These are phyloP conservation scores for Mycena kentingensis DNA, from an alignment of 768 basidiomycete species.

Conservation along the genomic window DNA sequence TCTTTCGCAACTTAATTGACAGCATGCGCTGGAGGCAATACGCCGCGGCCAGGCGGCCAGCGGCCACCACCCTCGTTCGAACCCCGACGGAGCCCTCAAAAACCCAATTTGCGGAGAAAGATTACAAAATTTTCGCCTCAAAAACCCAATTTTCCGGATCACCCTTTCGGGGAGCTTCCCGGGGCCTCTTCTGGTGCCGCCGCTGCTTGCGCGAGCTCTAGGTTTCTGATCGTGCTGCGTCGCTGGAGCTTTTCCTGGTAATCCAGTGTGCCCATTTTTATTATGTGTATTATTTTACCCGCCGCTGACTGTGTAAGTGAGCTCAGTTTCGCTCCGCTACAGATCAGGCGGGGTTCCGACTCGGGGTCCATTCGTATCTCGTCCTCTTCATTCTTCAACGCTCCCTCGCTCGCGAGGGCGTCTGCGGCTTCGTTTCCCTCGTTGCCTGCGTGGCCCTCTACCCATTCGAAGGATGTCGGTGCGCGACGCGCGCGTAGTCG, in stretches of 20 bases:
- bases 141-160: too few species aligned
- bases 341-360: neutral
- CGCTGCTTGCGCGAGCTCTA: conserved; percentile 9
- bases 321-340: neutral
- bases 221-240: neutral
- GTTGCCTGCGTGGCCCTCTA: conserved; percentile 19
- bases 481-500: conserved; percentile 10
- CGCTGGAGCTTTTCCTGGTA: neutral
- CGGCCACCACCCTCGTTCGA: too few species aligned
- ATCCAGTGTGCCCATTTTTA: neutral
- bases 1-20: too few species aligned
- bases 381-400: neutral
- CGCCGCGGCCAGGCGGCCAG: too few species aligned
- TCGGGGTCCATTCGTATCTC: neutral
- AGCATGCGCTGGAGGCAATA: too few species aligned
- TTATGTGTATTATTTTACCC: neutral
- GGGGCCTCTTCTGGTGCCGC: neutral
- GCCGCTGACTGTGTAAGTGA: neutral
- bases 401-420: conserved; percentile 8
- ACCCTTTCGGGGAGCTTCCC: neutral
- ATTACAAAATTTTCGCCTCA: too few species aligned
- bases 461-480: conserved; percentile 20
- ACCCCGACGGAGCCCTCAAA: too few species aligned
- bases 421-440: conserved; percentile 19
- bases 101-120: too few species aligned